Evolutionary conservation across 805 yeast species (phyloP), one percentile per base, ranked within the genome.

Genomic region (Kregervanrija pseudodelftensis): DNA sequence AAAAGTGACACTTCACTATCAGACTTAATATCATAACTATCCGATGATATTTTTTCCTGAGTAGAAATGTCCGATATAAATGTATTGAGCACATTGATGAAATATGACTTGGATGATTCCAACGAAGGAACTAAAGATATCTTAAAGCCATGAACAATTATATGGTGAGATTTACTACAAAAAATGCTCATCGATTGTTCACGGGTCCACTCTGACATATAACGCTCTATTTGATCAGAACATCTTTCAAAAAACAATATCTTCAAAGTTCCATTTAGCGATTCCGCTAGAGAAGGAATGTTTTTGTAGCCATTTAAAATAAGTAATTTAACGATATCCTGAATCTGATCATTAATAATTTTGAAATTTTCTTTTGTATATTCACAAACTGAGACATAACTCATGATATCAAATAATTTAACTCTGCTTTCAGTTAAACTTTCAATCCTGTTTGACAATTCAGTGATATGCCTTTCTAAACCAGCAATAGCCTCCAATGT

Each of bases 51-150:
- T 11, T 30, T 38, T 5, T 43, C 47, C 45, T 69, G 76, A 1
- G 30, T 15, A 4, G 55, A 39, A 3, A 67, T 55, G 1, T 56
- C 46, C 1, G 35, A 8, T 0, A 60, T 45, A n/a, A 48, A 40
- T 0, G 49, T 47, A 36, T 69, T 69, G 9, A 66, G 38, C 2
- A 31, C 12, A 2, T 14, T 13, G 11, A 68, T 51, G 47, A 66
- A 63, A 1, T 40, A 2, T 14, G 52, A 49, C 42, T 73, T 74
- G 0, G 76, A 53, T 0, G 37, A 15, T 32, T 65, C 69, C 0
- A 78, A 49, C 0, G 70, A 55, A 0, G 84, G 83, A 0, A 47
- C 28, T 3, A 76, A 52, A 3, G 46, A 42, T 30, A 79, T 61
- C 0, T 58, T 46, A 31, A 65, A 65, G 39, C 71, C 67, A 33